Base-by-base conservation (phyloP, 805 yeast species). In the Wickerhamomyces queroliae region DNA sequence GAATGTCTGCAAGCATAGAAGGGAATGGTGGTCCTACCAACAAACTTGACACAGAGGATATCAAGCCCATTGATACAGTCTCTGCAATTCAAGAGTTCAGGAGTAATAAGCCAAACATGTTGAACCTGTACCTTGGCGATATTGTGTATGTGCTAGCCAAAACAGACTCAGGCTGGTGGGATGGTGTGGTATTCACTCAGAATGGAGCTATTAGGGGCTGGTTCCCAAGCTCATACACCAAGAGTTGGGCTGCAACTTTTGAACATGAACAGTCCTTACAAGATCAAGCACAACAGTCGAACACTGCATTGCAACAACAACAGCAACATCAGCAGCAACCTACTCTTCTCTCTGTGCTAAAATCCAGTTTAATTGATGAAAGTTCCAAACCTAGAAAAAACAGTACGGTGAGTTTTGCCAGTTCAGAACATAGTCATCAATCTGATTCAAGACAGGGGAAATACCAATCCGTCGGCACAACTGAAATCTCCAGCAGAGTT, bases 81-180 rank as follows among this genome's bases (percentile, higher is more conserved):
- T 69, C 70, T 8, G 85, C 78, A 4, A 57, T 76, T 12, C 72
- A 75, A 43, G 80, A 76, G 42, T 78, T 70, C 54, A 72, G 70
- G 16, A 71, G 76, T 5, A 74, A 74, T 3, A 71, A 69, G 39
- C 64, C 76, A 1, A 69, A 73, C 31, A 70, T 76, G 33, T 61
- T 83, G 30, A 70, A 73, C 18, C 59, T 83, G 17, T 61, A 59
- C 38, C 63, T 72, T n/a, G 91, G 89, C 16, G 95, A 84, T 46
- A 69, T 83, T 3, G 63, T 88, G 1, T 74, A 81, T 48, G 93
- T 88, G 12, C 55, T 85, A n/a, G 56, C 70, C 13, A 83, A 82
- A 44, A 66, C 76, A 13, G 74, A 72, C 29, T 58, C 77, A 3
- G 85, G 88, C 2, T 88, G 95, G 96, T 86, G 95, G 93, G 95